Percentiles rank a stretch among this genome's conserved stretches.
These are phyloP conservation scores for Hypoxylon crocopeplum DNA, from an alignment of 495 filamentous ascomycete genomes.

Conservation along the genomic window DNA sequence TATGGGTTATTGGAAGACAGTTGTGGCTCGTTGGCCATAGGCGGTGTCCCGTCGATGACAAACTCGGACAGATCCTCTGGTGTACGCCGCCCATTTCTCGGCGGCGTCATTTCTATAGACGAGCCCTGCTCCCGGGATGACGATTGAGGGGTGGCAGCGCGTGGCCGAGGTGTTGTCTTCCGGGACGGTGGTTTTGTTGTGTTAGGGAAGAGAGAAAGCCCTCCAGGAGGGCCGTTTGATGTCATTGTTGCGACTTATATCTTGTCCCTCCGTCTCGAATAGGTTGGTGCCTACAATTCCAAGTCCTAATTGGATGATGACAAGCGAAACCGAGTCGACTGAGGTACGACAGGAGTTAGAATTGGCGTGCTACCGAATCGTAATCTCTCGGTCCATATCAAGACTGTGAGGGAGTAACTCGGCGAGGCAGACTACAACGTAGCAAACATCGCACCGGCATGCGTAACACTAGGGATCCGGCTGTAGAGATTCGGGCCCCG, in stretches of 20 bases:
- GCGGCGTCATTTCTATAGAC: conserved; percentile 41
- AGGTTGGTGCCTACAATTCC: background rate
- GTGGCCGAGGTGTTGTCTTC: conserved; percentile 45
- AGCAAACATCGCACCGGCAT: conserved; percentile 4
- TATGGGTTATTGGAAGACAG: conserved; percentile 37
- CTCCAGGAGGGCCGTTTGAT: conserved; percentile 47
- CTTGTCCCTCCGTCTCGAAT: conserved; percentile 1
- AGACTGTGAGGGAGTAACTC: too few relatives aligned
- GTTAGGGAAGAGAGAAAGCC: conserved; percentile 60
- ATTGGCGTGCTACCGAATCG: too few relatives aligned
- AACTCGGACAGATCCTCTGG: conserved; percentile 45
- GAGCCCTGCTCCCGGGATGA: conserved; percentile 39
- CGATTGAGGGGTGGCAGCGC: conserved; percentile 48
- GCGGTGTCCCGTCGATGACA: conserved; percentile 45
- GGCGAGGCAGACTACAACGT: conserved; percentile 13
- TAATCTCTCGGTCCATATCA: conserved; percentile 16
- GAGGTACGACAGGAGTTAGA: too few relatives aligned
- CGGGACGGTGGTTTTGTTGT: conserved; percentile 44
- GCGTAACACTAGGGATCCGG: conserved; percentile 11
- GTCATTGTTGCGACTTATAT: conserved; percentile 38
- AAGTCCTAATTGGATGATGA: conserved; percentile 8
- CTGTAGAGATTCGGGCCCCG: background rate
- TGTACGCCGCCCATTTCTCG: conserved; percentile 42
- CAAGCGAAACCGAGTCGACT: conserved; percentile 1
- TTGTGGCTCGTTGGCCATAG: conserved; percentile 11